A percentile compares a stretch with the other conserved stretches of the same genome.
These are phyloP conservation scores for Aspergillus luchuensis DNA, from an alignment of 2,329 filamentous ascomycete species.

Conservation along the genomic window DNA sequence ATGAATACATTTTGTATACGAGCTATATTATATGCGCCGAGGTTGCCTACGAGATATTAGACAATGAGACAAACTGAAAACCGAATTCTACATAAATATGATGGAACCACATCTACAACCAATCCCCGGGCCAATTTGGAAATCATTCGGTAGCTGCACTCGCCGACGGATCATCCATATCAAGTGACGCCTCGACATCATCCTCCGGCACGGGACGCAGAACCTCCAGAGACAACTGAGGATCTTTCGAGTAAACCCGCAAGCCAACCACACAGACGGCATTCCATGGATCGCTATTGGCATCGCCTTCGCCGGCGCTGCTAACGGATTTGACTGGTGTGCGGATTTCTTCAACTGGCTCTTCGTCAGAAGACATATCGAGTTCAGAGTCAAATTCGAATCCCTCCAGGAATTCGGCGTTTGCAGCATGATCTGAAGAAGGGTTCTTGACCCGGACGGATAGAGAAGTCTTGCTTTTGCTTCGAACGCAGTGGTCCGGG, in stretches of 20 bases:
- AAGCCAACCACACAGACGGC: slow-evolving; percentile 63
- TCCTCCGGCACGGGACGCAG: slow-evolving; percentile 47
- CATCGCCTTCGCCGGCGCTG: slow-evolving; percentile 19
- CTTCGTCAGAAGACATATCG: slow-evolving; percentile 40
- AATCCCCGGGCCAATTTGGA: too few relatives aligned
- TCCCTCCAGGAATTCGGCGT: slow-evolving; percentile 40
- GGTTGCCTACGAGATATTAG: too few relatives aligned
- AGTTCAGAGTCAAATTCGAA: slow-evolving; percentile 48
- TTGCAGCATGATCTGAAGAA: slow-evolving; percentile 28
- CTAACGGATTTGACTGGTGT: slow-evolving; percentile 10
- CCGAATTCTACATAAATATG: too few relatives aligned
- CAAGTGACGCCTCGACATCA: slow-evolving; percentile 44
- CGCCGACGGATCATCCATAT: slow-evolving; percentile 45
- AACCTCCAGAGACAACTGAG: slow-evolving; percentile 54
- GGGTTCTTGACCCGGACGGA: slow-evolving; percentile 11
- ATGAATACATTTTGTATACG: too few relatives aligned
- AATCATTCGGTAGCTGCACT: slow-evolving; percentile 23
- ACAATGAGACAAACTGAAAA: too few relatives aligned
- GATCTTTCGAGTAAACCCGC: slow-evolving; percentile 58
- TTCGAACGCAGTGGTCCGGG: slow-evolving; percentile 12
- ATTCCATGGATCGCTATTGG: slow-evolving; percentile 55
- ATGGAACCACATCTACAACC: too few relatives aligned
- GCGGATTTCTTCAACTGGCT: slow-evolving; percentile 24
- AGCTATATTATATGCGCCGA: too few relatives aligned
- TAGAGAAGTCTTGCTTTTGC: background rate